phyloP scores from a whole-genome alignment of 306 rosid genomes.

The Geum urbanum region DNA sequence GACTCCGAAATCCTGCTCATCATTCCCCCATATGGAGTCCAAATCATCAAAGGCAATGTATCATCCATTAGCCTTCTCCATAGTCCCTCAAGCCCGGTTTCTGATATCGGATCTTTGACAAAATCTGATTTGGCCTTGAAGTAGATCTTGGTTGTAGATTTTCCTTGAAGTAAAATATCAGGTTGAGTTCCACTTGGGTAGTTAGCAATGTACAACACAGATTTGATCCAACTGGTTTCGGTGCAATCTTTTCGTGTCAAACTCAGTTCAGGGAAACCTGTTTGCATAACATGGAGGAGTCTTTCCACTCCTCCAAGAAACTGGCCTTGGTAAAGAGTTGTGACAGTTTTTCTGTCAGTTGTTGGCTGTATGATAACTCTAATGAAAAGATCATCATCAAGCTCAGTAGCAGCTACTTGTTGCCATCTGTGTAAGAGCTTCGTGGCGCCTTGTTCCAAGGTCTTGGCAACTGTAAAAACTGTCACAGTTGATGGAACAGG shows the following conservation, averaged over 20 bases:
- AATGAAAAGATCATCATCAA: conserved; percentile 57
- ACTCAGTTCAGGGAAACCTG: conserved; percentile 62
- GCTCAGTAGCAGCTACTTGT: conserved; percentile 42
- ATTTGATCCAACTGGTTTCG: conserved; percentile 69
- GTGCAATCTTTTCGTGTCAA: conserved; percentile 47
- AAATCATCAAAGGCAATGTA: conserved; percentile 46
- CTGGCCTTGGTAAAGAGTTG: conserved; percentile 54
- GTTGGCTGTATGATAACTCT: conserved; percentile 51
- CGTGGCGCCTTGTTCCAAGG: conserved; percentile 51
- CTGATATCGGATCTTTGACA: conserved; percentile 53
- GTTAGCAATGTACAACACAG: conserved; percentile 59
- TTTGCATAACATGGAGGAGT: conserved; percentile 46
- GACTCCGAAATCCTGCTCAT: conserved; percentile 55
- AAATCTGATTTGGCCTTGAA: conserved; percentile 86
- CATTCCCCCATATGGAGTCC: conserved; percentile 71
- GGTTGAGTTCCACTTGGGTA: conserved; percentile 53
- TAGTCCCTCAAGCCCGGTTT: conserved; percentile 45
- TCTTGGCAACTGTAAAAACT: conserved; percentile 56
- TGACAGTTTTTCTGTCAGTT: conserved; percentile 31
- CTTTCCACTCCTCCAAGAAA: conserved; percentile 49
- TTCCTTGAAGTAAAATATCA: conserved; percentile 56
- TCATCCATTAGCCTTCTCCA: conserved; percentile 59
- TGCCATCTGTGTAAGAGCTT: conserved; percentile 60
- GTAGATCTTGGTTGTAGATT: conserved; percentile 49
- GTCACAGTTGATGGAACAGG: conserved; percentile 62